A percentile compares a stretch with the other conserved stretches of the same genome.
phyloP scores from a whole-genome alignment of 495 filamentous ascomycete genomes.

The Penicillium paradoxum region DNA sequence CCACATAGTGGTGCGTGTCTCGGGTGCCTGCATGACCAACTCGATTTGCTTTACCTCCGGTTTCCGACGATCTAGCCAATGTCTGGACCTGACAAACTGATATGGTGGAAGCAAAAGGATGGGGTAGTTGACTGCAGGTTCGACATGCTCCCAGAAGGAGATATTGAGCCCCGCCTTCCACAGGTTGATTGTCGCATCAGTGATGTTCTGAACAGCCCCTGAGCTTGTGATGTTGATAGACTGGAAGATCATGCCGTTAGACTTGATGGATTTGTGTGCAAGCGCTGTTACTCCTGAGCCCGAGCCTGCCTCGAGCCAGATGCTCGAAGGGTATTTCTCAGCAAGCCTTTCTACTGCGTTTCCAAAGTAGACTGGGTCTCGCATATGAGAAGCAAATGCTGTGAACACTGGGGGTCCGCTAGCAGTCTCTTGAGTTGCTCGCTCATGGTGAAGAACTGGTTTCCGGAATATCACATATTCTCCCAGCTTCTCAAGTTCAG shows the following conservation, averaged over 20 bases:
- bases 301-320: slow-evolving; percentile 38
- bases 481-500: slow-evolving; percentile 22
- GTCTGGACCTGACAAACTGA: background rate
- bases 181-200: background rate
- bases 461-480: slow-evolving; percentile 2
- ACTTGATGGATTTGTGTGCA: background rate
- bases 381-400: slow-evolving; percentile 14
- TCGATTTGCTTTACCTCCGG: background rate
- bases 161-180: background rate
- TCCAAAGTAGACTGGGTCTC: slow-evolving; percentile 22
- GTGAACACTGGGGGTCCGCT: background rate
- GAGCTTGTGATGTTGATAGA: background rate
- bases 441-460: background rate
- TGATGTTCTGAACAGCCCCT: background rate
- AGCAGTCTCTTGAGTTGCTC: background rate
- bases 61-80: no score
- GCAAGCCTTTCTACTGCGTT: background rate
- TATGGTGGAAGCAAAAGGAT: background rate
- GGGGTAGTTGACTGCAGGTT: no score
- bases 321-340: slow-evolving; percentile 30
- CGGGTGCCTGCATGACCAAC: background rate
- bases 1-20: background rate
- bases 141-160: background rate
- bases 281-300: slow-evolving; percentile 35
- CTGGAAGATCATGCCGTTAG: background rate